Base-by-base conservation (phyloP, 192 early-diverging fungal genomes). In the Mortierella antarctica region DNA sequence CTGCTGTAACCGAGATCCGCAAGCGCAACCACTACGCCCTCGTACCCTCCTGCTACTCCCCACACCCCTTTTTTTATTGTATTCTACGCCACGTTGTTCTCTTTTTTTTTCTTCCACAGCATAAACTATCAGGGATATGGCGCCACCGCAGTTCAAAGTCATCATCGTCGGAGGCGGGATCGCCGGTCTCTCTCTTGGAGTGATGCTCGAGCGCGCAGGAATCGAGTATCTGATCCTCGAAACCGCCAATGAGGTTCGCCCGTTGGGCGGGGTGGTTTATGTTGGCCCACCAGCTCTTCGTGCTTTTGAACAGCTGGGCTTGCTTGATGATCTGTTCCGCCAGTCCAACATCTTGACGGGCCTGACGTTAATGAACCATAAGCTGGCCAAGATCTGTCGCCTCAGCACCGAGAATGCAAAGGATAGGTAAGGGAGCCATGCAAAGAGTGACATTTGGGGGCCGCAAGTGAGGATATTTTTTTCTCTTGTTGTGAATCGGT, bases 141-240 rank as follows among this genome's bases (percentile, higher is more conserved):
- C 77, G 1, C 77, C 77, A 1, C 60, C 70, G 10, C 64, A 80
- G 8, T 80, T 80, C 70, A 80, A 72, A 17, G 77, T 80, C 14
- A 67, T 80, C 48, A 80, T 80, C 31, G 77, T 60, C 47, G 77
- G 77, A 2, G 77, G 77, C 10, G 77, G 77, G 12, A 80, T 80
- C 20, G 69, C 59, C 9, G 77, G 77, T 31, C 59, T 80, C 14
- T 31, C 77, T 0, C 46, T 80, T 5, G 77, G 77, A 6, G 77
- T 80, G 1, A 80, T 80, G 77, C 64, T 80, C 20, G 77, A 80
- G 49, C 70, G 77, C 11, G 77, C 77, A 15, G 77, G 77, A 10
- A 72, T 80, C 46, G 77, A 80, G 40, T 80, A 68, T 23, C 10
- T 72, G 17, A 72, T 80, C 60, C 77, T 80, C 11, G 77, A 80